Conservation (phyloP, 768 basidiomycete species). For the Neoboletus magnificus region DNA sequence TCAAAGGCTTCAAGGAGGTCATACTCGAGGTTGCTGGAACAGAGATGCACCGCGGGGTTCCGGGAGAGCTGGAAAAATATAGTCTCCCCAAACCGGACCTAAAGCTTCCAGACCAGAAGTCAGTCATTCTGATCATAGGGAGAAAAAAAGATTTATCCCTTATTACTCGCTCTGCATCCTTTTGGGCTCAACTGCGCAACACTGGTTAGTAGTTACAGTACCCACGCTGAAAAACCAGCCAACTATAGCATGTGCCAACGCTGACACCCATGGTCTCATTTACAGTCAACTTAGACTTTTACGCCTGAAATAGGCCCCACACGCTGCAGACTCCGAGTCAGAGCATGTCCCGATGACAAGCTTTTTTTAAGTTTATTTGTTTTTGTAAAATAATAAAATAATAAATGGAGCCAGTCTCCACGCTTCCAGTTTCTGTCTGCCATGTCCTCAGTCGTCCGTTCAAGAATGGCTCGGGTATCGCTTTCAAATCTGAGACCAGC, state of each 20-base stretch:
- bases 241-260: neutral
- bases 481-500: conserved; percentile 77
- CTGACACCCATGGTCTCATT: neutral
- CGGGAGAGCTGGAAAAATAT: neutral
- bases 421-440: neutral
- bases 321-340: too few relatives aligned
- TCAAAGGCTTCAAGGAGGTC: conserved; percentile 54
- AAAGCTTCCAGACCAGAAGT: neutral
- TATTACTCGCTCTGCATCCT: neutral
- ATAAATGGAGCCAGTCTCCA: neutral
- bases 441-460: conserved; percentile 38
- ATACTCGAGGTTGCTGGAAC: conserved; percentile 11
- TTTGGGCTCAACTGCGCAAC: neutral
- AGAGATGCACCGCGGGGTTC: neutral
- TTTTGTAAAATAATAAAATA: neutral
- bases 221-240: neutral
- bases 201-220: too few relatives aligned
- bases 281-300: neutral
- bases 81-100: neutral
- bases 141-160: neutral
- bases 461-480: conserved; percentile 41
- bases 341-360: too few relatives aligned
- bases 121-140: neutral
- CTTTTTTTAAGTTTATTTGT: neutral
- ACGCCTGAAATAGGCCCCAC: too few relatives aligned